Conservation (phyloP, 2,329 filamentous ascomycete genomes). For the Penicillium sclerotigenum region DNA sequence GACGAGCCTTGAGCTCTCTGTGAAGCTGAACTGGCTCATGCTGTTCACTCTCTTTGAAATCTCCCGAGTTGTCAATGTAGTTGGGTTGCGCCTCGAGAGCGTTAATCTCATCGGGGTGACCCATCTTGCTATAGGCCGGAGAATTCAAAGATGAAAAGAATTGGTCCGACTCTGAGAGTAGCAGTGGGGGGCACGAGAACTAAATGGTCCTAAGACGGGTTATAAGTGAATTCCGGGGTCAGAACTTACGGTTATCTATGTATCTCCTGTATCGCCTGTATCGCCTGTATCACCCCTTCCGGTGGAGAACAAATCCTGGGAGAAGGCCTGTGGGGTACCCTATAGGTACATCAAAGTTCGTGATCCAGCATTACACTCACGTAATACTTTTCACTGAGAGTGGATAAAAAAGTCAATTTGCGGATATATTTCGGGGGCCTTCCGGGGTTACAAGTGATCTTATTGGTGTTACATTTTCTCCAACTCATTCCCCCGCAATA, state of each 20-base stretch:
- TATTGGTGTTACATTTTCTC: not conserved
- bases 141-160: not conserved
- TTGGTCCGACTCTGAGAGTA: not conserved
- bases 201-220: conserved; percentile 1
- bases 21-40: conserved; percentile 6
- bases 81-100: conserved; percentile 7
- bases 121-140: conserved; percentile 3
- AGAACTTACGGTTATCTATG: not conserved
- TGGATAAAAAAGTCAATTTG: not conserved
- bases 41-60: conserved; percentile 1
- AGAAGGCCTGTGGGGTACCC: not conserved
- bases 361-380: not conserved
- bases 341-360: not conserved
- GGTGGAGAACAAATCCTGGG: conserved; percentile 4
- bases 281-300: conserved; percentile 1
- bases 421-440: not conserved
- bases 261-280: conserved; percentile 5
- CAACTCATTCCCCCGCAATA: not conserved
- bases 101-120: conserved; percentile 12
- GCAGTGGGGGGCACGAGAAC: not conserved
- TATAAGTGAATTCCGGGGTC: conserved; percentile 11
- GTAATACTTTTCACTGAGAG: not conserved
- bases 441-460: not conserved
- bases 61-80: conserved; percentile 1
- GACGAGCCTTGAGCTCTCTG: conserved; percentile 11